Base-by-base conservation (phyloP, 306 rosid genomes). In the Cicer chorassanicum region DNA sequence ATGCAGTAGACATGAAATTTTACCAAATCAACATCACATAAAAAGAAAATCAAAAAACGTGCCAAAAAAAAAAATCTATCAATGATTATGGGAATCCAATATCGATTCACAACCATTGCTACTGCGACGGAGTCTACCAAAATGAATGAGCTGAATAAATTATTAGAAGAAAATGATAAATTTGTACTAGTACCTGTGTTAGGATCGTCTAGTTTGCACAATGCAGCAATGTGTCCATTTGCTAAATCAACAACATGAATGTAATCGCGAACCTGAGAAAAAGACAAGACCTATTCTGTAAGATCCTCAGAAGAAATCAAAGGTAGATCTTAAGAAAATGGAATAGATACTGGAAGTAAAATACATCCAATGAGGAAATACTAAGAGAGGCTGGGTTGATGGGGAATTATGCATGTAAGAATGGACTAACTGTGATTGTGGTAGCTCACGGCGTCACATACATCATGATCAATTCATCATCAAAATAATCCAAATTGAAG, bases 161-260 rank as follows among this genome's bases (percentile, higher is more conserved):
- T 71, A 24, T 41, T 29, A 8, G 72, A 61, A 39, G 53, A 59
- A 50, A 59, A 44, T 49, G 0, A 68, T 15, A 59, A 51, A 4
- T 43, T 70, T 59, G 49, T 62, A 61, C 48, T 42, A 75, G 44
- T 84, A 94, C 98, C 98, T 82, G 92, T 83, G 9, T 80, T 72
- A 61, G 93, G 57, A 44, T 82, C 96, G 12, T 82, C 83, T 36
- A 95, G 71, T 84, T 95, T 95, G 64, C 60, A 59, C 88, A 95
- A 61, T 44, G 99, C 98, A 75, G 98, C 97, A 48, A 92, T 92
- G 82, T 95, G 99, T 62, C 99, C 99, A 70, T 90, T 92, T 51
- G 99, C 98, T 83, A 95, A 86, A 83, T 95, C 99, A 87, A 88
- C 87, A 42, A 95, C 98, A 65, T 95, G 99, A 82, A 95, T 88